phyloP scores from a whole-genome alignment of 805 yeast genomes.

The Kodamaea laetipori region DNA sequence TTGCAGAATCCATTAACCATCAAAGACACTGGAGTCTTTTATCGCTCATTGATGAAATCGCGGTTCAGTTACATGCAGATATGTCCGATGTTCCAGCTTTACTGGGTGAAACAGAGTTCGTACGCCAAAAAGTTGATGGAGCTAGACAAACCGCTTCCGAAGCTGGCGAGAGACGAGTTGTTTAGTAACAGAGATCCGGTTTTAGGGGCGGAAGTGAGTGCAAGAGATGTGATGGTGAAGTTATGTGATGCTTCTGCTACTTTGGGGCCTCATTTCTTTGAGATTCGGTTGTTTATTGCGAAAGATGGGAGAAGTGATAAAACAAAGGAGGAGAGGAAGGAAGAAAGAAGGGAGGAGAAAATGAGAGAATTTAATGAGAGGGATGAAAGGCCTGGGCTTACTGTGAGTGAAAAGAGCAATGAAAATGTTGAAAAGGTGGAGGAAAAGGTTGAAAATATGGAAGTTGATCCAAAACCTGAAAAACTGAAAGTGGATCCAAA shows the following conservation, averaged over 20 bases:
- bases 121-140: constrained; percentile 49
- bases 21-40: constrained; percentile 71
- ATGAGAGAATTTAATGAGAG: constrained; percentile 8
- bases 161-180: constrained; percentile 21
- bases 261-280: constrained; percentile 84
- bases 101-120: constrained; percentile 75
- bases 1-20: constrained; percentile 67
- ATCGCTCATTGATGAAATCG: constrained; percentile 71
- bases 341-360: constrained; percentile 14
- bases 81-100: constrained; percentile 70
- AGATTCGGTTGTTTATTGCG: constrained; percentile 74
- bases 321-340: constrained; percentile 14
- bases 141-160: constrained; percentile 39
- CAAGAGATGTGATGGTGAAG: constrained; percentile 86
- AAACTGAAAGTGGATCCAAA: constrained; percentile 25
- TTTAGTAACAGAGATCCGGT: constrained; percentile 33
- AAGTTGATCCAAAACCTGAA: too few relatives aligned
- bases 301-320: constrained; percentile 67
- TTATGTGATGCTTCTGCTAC: constrained; percentile 72
- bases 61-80: constrained; percentile 60
- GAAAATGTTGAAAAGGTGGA: too few relatives aligned
- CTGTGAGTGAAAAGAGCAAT: too few relatives aligned
- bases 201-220: constrained; percentile 47
- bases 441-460: too few relatives aligned
- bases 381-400: too few relatives aligned